These are phyloP conservation scores for Metarhizium sp. DNA, from an alignment of 2,329 filamentous ascomycete genomes.

Conservation along the genomic window DNA sequence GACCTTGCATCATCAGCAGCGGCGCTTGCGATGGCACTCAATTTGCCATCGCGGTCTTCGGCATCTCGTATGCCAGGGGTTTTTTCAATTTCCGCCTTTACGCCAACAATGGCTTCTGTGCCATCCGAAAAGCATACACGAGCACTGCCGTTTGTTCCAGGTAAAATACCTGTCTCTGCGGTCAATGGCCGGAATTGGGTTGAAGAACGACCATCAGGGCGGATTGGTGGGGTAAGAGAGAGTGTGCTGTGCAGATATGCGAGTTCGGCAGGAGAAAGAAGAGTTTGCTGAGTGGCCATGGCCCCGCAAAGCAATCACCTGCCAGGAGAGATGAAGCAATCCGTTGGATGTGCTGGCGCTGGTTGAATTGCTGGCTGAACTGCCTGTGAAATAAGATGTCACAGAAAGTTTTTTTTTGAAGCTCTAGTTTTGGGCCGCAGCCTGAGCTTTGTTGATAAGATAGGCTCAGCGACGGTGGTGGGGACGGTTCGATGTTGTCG, in stretches of 20 bases:
- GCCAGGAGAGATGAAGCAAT: neutral
- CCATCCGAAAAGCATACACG: constrained; percentile 92
- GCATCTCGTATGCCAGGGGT: constrained; percentile 31
- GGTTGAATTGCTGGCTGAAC: neutral
- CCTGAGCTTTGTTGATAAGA: constrained; percentile 8
- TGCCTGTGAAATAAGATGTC: neutral
- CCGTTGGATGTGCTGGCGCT: neutral
- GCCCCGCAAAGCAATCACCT: neutral
- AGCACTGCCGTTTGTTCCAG: constrained; percentile 83
- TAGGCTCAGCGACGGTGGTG: constrained; percentile 18
- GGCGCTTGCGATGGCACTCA: constrained; percentile 19
- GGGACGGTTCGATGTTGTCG: constrained; percentile 2
- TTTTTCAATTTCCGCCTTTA: constrained; percentile 89
- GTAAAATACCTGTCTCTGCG: constrained; percentile 84
- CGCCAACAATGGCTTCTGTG: constrained; percentile 88
- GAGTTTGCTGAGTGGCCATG: constrained; percentile 61
- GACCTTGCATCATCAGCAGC: constrained; percentile 28
- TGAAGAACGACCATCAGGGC: constrained; percentile 73
- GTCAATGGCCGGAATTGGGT: constrained; percentile 85
- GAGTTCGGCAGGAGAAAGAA: constrained; percentile 90
- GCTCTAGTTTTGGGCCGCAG: neutral
- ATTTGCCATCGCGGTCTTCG: constrained; percentile 12
- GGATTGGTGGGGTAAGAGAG: constrained; percentile 70
- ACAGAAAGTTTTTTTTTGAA: constrained; percentile 17
- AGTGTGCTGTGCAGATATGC: constrained; percentile 90